Base-by-base conservation (phyloP, 2,329 filamentous ascomycete genomes). In the Trichoderma sp. region DNA sequence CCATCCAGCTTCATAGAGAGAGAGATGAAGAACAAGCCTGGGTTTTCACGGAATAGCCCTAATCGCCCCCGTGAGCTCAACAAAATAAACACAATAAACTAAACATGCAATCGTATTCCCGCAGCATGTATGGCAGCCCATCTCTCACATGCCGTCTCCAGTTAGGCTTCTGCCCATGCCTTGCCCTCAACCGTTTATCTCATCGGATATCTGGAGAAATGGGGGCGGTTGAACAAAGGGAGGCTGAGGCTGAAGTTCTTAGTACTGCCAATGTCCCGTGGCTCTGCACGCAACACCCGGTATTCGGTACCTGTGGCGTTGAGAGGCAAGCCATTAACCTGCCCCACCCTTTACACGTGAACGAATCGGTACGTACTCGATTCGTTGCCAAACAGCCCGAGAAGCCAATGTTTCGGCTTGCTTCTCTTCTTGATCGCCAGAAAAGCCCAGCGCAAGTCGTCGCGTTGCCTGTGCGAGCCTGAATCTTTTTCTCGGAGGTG, bases 361-460 rank as follows among this genome's bases (percentile, higher is more conserved):
- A 75, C 35, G 50, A 56, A 56, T 12, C 27, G 50, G 50, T 71
- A 75, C 67, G 74, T 72, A 75, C 41, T 64, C 59, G 59, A 38
- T 38, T 38, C 60, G 38, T 53, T 27, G 67, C 74, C 67, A 71
- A 71, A 72, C 73, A 59, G 66, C 27, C 74, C 53, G 27, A 75
- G 45, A 41, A 59, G 56, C 67, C 66, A 65, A 31, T 27, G 33
- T 50, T 64, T 75, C 65, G 72, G 66, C 71, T 74, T 67, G 71
- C 62, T 53, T 76, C 64, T 74, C 33, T 33, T 53, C 75, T 74
- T 63, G 56, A 76, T 66, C 53, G 67, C 31, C 41, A 50, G 63
- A 74, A 67, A 56, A 63, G 63, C 65, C 62, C 75, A 76, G 75
- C 75, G 71, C 75, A 76, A 75, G 27, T 53, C 67, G 68, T 75